Evolutionary conservation across 2,329 filamentous ascomycete genomes (phyloP).

Genomic region (Emergomyces orientalis): DNA sequence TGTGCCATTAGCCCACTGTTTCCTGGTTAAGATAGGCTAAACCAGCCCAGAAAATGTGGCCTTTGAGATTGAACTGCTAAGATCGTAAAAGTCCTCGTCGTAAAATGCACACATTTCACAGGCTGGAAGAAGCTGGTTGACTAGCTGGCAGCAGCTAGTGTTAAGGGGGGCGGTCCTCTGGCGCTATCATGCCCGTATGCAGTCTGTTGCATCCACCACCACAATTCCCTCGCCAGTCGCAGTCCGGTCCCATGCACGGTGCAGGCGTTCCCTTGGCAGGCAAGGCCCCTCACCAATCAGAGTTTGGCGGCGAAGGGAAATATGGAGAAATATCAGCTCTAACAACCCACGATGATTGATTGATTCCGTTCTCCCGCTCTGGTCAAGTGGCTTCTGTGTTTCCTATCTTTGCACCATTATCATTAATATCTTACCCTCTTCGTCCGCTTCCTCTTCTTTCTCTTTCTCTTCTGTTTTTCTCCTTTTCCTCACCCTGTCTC

Average conservation of each 20-base stretch:
- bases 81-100: neutral
- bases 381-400: slow-evolving; percentile 7
- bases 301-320: neutral
- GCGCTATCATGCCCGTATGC: neutral
- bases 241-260: slow-evolving; percentile 4
- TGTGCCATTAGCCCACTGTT: neutral
- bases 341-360: neutral
- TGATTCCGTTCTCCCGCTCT: slow-evolving; percentile 8
- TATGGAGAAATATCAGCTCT: slow-evolving; percentile 1
- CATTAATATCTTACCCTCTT: neutral
- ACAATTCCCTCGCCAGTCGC: neutral
- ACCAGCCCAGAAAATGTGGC: neutral
- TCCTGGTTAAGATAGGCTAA: neutral
- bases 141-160: slow-evolving; percentile 3
- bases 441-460: slow-evolving; percentile 11
- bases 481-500: slow-evolving; percentile 6
- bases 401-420: neutral
- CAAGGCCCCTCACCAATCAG: neutral
- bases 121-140: neutral
- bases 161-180: neutral
- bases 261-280: slow-evolving; percentile 1
- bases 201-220: neutral
- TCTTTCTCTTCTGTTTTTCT: slow-evolving; percentile 10
- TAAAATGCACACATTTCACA: too few species aligned
- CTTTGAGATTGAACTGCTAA: neutral